phyloP scores from a whole-genome alignment of 805 yeast species.

The Priceomyces medius region DNA sequence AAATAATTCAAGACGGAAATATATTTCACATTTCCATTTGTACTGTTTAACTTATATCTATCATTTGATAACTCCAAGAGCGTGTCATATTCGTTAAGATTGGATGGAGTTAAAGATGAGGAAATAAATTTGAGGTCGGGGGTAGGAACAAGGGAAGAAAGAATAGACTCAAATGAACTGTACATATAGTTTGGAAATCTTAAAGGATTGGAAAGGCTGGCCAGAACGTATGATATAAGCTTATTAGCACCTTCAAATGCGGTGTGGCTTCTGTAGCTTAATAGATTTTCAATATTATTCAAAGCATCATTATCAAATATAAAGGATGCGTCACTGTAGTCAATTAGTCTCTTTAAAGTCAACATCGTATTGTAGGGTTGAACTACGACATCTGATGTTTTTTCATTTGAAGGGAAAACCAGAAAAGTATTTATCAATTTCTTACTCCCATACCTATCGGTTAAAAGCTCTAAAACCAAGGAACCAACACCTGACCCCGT shows the following conservation, averaged over 20 bases:
- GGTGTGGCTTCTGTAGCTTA: constrained; percentile 37
- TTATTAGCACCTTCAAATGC: constrained; percentile 81
- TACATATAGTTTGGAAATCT: constrained; percentile 92
- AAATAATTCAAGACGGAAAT: constrained; percentile 67
- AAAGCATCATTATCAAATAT: constrained; percentile 91
- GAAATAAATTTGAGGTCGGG: constrained; percentile 62
- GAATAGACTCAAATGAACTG: constrained; percentile 76
- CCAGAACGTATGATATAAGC: constrained; percentile 78
- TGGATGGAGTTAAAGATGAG: constrained; percentile 48
- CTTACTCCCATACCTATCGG: constrained; percentile 76
- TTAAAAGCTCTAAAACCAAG: constrained; percentile 67
- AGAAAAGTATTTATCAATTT: constrained; percentile 82
- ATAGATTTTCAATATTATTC: constrained; percentile 61
- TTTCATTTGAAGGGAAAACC: constrained; percentile 77
- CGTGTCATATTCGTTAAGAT: constrained; percentile 81
- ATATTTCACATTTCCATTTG: constrained; percentile 45
- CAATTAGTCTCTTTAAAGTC: constrained; percentile 77
- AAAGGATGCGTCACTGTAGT: constrained; percentile 81
- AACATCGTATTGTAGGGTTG: constrained; percentile 92
- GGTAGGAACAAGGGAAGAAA: constrained; percentile 81
- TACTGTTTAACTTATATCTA: constrained; percentile 68
- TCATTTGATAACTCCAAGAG: constrained; percentile 78
- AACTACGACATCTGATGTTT: constrained; percentile 91
- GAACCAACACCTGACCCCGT: constrained; percentile 98
- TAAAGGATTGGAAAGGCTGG: constrained; percentile 81